phyloP scores from a whole-genome alignment of 1,284 basidiomycete genomes.

The Puccinia horiana region DNA sequence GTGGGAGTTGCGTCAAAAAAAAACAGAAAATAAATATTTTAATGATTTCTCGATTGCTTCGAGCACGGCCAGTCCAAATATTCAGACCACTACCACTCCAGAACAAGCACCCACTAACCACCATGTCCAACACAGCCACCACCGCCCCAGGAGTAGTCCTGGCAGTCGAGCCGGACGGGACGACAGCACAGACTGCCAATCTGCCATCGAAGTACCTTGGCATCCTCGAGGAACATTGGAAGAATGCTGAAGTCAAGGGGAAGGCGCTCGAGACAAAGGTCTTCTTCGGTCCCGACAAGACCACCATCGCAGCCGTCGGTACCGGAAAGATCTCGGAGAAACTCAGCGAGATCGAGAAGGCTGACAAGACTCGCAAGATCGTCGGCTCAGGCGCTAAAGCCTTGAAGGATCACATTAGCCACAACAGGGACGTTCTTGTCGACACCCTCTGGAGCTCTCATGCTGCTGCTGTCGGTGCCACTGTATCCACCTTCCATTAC shows the following conservation, averaged over 20 bases:
- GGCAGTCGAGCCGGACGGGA: conserved; percentile 38
- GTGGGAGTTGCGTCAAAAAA: too few species aligned
- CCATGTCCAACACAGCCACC: neutral
- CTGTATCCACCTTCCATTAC: conserved; percentile 38
- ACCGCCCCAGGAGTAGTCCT: conserved; percentile 16
- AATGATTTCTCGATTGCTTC: conserved; percentile 4
- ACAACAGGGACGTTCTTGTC: conserved; percentile 11
- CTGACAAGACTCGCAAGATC: conserved; percentile 38
- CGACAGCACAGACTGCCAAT: neutral
- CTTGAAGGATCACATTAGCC: conserved; percentile 37
- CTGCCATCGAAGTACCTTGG: neutral
- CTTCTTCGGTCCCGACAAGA: conserved; percentile 24
- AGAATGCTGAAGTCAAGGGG: conserved; percentile 2
- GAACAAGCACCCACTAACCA: neutral
- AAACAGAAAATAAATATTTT: too few species aligned
- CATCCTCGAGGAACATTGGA: conserved; percentile 26
- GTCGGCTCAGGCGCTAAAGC: conserved; percentile 37
- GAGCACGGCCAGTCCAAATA: neutral
- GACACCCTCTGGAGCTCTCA: conserved; percentile 48
- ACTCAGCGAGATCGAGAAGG: conserved; percentile 31
- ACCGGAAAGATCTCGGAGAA: conserved; percentile 16
- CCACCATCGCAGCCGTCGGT: conserved; percentile 15
- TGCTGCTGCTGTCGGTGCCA: conserved; percentile 47
- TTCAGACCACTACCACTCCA: neutral
- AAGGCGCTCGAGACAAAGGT: conserved; percentile 43